phyloP scores from a whole-genome alignment of 345 rosid species.

The Tarenaya hassleriana region DNA sequence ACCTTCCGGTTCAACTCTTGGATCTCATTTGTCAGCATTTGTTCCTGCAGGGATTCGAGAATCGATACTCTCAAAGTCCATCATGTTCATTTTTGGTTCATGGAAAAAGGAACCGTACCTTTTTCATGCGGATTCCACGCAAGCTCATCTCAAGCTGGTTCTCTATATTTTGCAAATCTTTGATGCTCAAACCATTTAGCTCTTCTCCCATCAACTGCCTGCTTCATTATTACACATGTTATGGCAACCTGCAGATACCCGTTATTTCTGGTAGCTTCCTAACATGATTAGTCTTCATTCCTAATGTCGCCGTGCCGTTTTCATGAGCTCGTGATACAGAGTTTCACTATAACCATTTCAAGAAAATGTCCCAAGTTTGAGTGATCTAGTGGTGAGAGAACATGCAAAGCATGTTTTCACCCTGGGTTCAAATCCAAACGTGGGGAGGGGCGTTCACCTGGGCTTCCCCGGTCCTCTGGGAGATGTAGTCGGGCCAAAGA shows the following conservation, averaged over 20 bases:
- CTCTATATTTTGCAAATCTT: slow-evolving; percentile 53
- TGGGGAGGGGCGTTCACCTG: no score
- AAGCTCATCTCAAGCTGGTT: slow-evolving; percentile 59
- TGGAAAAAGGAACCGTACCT: slow-evolving; percentile 45
- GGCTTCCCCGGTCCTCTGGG: no score
- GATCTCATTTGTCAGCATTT: slow-evolving; percentile 41
- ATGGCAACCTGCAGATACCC: background rate
- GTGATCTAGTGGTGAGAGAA: no score
- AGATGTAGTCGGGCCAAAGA: background rate
- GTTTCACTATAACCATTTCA: no score
- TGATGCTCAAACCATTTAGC: slow-evolving; percentile 49
- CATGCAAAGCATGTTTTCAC: no score
- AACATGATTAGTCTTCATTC: no score
- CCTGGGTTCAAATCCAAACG: no score
- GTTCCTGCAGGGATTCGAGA: slow-evolving; percentile 40
- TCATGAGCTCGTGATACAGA: no score
- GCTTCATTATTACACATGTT: slow-evolving; percentile 16
- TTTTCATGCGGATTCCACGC: slow-evolving; percentile 54
- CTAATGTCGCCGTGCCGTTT: no score
- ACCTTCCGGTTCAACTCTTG: slow-evolving; percentile 53
- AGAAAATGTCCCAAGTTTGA: no score
- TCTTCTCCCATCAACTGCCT: slow-evolving; percentile 49
- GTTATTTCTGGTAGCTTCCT: slow-evolving; percentile 10
- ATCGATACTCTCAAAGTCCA: background rate
- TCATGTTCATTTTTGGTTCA: no score